Evolutionary conservation across 139 green algal species (phyloP), one percentile per base, ranked within the genome.

Genomic region (Tetradesmus obliquus): DNA sequence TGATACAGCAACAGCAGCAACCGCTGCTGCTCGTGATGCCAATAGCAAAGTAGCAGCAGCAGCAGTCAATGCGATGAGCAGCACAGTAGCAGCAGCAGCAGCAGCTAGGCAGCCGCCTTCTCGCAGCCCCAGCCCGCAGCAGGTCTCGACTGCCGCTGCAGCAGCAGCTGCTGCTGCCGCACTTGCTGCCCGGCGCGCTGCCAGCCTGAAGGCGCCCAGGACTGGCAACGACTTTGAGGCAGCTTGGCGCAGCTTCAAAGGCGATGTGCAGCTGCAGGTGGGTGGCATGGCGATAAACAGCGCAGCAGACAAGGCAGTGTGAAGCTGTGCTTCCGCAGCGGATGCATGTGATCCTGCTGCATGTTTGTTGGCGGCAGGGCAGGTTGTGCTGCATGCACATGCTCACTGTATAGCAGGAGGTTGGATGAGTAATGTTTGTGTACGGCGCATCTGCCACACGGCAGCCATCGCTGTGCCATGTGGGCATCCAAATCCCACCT

Each of bases 201-300:
- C 45, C 5, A 55, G 19, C 6, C 20, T 91, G 58, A 87, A 66
- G 57, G 86, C 91, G 0, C 93, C 94, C 53, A 93, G 79, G 17
- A 94, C 84, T 17, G 94, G 94, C 84, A 91, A 83, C 9, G 96
- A 98, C 45, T 98, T 98, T 91, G 96, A 98, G 80, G 88, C 92
- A 12, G 86, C 91, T 0, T 98, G 96, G 96, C 94, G 94, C 58
- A 89, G 84, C 15, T 82, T 97, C 17, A 93, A 82, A 10, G 94
- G 93, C 15, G 91, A 97, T 58, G 10, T 20, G 9, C 55, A 62
- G 51, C 87, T 60, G n/a, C 96, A 98, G 92, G 92, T 91, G 88
- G 22, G 72, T 15, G 22, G n/a, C 22, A n/a, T 79, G 69, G 15
- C 69, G 69, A n/a, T 1, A 1, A 1, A n/a, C 15, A 1, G 19